Percentiles rank a stretch among this genome's conserved stretches.
Evolutionary conservation across 1,139 yeast genomes (phyloP).

Genomic region (Suhomyces terraborum): DNA sequence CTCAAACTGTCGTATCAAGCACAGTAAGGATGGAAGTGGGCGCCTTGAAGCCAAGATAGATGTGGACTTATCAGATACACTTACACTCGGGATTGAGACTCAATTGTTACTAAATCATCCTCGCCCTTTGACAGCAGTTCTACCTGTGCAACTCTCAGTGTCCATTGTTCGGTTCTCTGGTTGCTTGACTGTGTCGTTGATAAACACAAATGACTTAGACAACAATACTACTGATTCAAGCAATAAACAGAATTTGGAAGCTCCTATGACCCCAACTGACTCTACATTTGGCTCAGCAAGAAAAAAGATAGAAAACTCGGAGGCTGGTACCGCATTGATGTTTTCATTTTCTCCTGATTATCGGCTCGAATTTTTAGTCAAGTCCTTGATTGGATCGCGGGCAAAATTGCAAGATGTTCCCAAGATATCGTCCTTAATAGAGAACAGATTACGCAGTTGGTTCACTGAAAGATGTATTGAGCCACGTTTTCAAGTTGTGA

Average conservation of each 20-base stretch:
- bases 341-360: constrained; percentile 92
- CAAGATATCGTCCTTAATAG: constrained; percentile 81
- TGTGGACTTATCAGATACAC: constrained; percentile 85
- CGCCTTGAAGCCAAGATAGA: constrained; percentile 89
- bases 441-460: constrained; percentile 81
- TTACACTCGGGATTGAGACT: constrained; percentile 89
- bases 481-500: constrained; percentile 85
- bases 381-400: constrained; percentile 87
- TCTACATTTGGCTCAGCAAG: not conserved
- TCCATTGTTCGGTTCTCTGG: constrained; percentile 94
- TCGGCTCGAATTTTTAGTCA: constrained; percentile 79
- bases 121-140: constrained; percentile 75
- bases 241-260: not conserved
- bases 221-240: constrained; percentile 21
- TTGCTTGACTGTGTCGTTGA: constrained; percentile 77
- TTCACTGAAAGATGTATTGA: constrained; percentile 91
- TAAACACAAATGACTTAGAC: constrained; percentile 52
- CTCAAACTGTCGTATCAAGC: constrained; percentile 84
- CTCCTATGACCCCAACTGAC: constrained; percentile 7
- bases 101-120: constrained; percentile 82
- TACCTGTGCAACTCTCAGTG: constrained; percentile 81
- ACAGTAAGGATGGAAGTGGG: constrained; percentile 50
- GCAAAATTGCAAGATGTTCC: constrained; percentile 94
- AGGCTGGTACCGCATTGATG: constrained; percentile 68
- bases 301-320: constrained; percentile 29